phyloP scores from a whole-genome alignment of 176 grass and related monocot species.

The Paspalum notatum region DNA sequence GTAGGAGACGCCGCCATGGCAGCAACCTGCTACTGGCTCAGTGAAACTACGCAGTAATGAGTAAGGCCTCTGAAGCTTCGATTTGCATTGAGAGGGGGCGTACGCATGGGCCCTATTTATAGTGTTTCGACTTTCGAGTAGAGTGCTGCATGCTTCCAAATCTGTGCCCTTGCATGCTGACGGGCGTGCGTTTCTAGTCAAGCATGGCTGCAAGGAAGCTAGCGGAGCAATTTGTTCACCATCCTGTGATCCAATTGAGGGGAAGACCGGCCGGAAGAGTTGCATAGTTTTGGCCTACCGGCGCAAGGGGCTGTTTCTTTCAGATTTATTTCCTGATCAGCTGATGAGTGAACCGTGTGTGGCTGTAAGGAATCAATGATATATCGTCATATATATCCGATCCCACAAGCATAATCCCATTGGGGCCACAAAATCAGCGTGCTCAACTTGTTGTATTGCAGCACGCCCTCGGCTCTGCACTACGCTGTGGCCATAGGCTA shows the following conservation, averaged over 20 bases:
- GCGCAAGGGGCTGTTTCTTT: not conserved
- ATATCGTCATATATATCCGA: not conserved
- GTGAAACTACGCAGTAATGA: not conserved
- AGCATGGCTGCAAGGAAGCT: slow-evolving; percentile 6
- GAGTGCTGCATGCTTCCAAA: not conserved
- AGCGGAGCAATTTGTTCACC: not conserved
- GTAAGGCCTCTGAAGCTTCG: not conserved
- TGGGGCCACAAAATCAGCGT: slow-evolving; percentile 1
- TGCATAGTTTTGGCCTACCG: not conserved
- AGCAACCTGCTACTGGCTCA: not conserved
- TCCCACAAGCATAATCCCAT: not conserved
- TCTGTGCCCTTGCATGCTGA: not conserved
- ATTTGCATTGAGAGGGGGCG: not conserved
- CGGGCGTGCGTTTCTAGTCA: not conserved
- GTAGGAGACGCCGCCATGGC: slow-evolving; percentile 37
- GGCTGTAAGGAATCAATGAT: not conserved
- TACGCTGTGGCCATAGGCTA: not conserved
- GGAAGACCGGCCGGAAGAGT: not conserved
- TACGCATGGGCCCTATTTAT: slow-evolving; percentile 16
- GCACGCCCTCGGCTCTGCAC: not conserved
- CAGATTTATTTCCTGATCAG: not conserved
- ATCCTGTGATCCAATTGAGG: not conserved
- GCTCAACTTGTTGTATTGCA: not conserved
- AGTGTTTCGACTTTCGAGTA: not conserved
- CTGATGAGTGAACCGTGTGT: not conserved